Base-by-base conservation (phyloP, 1,139 yeast species). In the Suhomyces kunorum region DNA sequence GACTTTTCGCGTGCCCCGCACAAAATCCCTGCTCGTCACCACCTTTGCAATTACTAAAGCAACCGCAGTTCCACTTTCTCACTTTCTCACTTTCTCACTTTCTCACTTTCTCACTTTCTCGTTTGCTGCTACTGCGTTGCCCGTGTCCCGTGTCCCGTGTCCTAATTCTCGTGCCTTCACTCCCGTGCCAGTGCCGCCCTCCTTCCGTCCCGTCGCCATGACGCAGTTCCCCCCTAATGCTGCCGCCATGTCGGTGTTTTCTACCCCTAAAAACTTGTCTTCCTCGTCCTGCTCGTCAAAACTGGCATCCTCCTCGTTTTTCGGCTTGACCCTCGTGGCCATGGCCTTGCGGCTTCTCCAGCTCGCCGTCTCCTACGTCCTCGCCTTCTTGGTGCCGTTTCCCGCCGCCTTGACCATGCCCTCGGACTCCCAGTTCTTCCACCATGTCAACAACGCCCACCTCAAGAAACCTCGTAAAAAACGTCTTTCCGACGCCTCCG, bases 271-370 rank as follows among this genome's bases (percentile, higher is more conserved):
- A 28, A 18, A 13, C n/a, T n/a, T 19, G 17, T 26, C 33, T 22
- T 7, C 34, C 6, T 2, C 4, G 16, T 8, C 34, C 34, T 11
- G 28, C 4, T 5, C 19, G 14, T 5, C 30, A 7, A n/a, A 13
- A 17, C 20, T 32, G 11, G 28, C 32, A 19, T 18, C 34, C 16
- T 14, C 42, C 13, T 34, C 44, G 36, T 41, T 49, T 28, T 44
- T 32, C 27, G 25, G 37, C 34, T 31, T 44, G 38, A 42, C 39
- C 15, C 48, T 51, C n/a, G 50, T 53, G 41, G 41, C 52, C 13
- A 48, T 51, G 14, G 46, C 55, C 11, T 49, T 53, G 19, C 47
- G 47, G 32, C 42, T 51, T 20, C 32, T 49, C 15, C 48, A 48
- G 32, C 27, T 49, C 22, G 51, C 50, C 9, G 28, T 47, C 14